These are phyloP conservation scores for Penicillium sp. DNA, from an alignment of 2,329 filamentous ascomycete genomes.

Conservation along the genomic window DNA sequence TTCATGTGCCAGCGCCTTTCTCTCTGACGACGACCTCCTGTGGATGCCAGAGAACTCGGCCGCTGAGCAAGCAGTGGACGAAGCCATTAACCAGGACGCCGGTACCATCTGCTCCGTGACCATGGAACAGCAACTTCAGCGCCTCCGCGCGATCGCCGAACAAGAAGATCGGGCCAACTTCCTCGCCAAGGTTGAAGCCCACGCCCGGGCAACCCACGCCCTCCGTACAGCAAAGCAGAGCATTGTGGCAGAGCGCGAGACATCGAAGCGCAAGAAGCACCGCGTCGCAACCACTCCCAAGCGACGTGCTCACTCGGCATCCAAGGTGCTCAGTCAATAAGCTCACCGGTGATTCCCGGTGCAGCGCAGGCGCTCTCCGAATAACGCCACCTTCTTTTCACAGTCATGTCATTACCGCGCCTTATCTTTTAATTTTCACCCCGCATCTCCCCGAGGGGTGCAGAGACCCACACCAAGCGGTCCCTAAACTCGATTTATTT, in stretches of 20 bases:
- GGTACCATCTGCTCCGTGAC: slow-evolving; percentile 31
- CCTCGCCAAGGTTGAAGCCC: slow-evolving; percentile 43
- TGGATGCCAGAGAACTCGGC: slow-evolving; percentile 33
- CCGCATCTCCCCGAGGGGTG: slow-evolving; percentile 2
- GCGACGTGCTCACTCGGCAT: slow-evolving; percentile 29
- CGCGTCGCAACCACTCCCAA: slow-evolving; percentile 28
- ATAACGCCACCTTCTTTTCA: slow-evolving; percentile 4
- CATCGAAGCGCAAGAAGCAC: slow-evolving; percentile 34
- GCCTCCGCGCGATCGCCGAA: slow-evolving; percentile 37
- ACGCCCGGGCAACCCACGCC: slow-evolving; percentile 43
- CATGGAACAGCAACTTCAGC: slow-evolving; percentile 43
- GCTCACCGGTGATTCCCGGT: not conserved
- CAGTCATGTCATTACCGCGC: slow-evolving; percentile 4
- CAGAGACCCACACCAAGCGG: not conserved
- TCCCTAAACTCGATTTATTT: not conserved
- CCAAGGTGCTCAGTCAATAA: slow-evolving; percentile 16
- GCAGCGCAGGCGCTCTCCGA: slow-evolving; percentile 26
- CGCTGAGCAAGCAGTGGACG: slow-evolving; percentile 29
- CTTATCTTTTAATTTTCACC: slow-evolving; percentile 15
- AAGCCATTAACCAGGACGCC: slow-evolving; percentile 26
- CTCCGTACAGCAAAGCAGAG: slow-evolving; percentile 37
- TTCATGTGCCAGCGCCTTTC: slow-evolving; percentile 39
- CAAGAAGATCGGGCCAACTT: slow-evolving; percentile 41
- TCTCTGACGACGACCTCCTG: slow-evolving; percentile 46
- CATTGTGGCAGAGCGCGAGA: slow-evolving; percentile 24